Evolutionary conservation across 768 basidiomycete genomes (phyloP).

Genomic region (Agrocybe praecox): DNA sequence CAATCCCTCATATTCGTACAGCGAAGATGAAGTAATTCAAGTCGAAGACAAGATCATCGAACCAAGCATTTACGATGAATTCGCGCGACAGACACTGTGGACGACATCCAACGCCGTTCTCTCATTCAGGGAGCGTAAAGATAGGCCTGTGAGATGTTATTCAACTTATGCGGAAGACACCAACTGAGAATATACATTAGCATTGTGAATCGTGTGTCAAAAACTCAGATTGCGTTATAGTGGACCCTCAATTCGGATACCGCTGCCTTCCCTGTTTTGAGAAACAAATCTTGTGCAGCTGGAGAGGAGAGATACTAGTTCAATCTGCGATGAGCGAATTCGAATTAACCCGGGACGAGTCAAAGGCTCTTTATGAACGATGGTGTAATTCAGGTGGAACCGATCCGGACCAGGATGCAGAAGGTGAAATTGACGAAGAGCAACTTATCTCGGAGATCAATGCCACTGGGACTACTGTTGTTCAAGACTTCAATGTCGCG

Average conservation of each 20-base stretch:
- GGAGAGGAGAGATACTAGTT: constrained; percentile 7
- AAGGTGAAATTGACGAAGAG: background rate
- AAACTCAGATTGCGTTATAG: background rate
- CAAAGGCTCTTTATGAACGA: background rate
- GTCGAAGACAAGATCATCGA: background rate
- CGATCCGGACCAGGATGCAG: background rate
- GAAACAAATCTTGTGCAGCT: background rate
- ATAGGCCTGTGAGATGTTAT: background rate
- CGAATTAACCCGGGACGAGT: background rate
- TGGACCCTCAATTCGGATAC: background rate
- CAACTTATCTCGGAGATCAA: background rate
- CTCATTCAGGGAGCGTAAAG: background rate
- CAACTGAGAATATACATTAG: background rate
- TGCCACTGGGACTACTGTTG: background rate
- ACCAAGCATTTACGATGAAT: background rate
- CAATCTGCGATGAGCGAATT: background rate
- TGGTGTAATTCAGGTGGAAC: background rate
- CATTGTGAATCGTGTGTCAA: background rate
- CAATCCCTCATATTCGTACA: background rate
- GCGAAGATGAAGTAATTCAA: background rate
- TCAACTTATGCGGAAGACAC: background rate
- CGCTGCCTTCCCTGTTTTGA: background rate
- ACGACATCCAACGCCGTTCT: constrained; percentile 4
- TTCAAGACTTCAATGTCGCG: background rate
- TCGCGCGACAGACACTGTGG: constrained; percentile 1